These are phyloP conservation scores for Jamesozyma jinghongensis DNA, from an alignment of 805 yeast genomes.

Conservation along the genomic window DNA sequence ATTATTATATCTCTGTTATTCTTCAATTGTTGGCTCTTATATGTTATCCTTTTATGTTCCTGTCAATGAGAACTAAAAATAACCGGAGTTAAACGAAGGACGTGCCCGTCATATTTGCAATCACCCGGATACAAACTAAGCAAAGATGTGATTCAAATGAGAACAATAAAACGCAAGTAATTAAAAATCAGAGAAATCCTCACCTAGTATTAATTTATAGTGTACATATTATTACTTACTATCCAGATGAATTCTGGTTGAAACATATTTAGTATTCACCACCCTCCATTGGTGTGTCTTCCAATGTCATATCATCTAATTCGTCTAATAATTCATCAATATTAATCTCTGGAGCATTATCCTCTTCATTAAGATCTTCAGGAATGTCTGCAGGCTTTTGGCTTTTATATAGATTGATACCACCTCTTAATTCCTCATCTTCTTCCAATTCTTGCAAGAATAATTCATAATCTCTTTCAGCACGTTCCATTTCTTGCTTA, in stretches of 20 bases:
- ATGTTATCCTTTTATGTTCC: no score
- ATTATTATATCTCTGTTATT: background rate
- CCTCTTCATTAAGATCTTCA: constrained; percentile 52
- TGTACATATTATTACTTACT: no score
- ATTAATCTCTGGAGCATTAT: constrained; percentile 79
- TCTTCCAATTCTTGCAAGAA: constrained; percentile 97
- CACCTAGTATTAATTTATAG: no score
- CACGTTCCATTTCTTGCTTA: constrained; percentile 81
- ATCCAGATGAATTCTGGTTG: background rate
- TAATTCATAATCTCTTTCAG: constrained; percentile 88
- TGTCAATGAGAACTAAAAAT: no score
- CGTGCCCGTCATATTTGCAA: no score
- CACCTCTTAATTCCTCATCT: constrained; percentile 87
- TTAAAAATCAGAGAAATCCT: no score
- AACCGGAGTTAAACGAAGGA: no score
- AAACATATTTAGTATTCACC: background rate
- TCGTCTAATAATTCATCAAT: constrained; percentile 92
- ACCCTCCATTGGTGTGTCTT: constrained; percentile 32
- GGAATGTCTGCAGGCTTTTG: constrained; percentile 1
- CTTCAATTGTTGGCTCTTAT: no score
- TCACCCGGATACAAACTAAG: no score
- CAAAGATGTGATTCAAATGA: no score
- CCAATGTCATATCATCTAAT: constrained; percentile 85
- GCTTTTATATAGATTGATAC: constrained; percentile 80
- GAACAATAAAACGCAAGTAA: no score